These are phyloP conservation scores for Chalciporus chontae DNA, from an alignment of 768 basidiomycete species.

Conservation along the genomic window DNA sequence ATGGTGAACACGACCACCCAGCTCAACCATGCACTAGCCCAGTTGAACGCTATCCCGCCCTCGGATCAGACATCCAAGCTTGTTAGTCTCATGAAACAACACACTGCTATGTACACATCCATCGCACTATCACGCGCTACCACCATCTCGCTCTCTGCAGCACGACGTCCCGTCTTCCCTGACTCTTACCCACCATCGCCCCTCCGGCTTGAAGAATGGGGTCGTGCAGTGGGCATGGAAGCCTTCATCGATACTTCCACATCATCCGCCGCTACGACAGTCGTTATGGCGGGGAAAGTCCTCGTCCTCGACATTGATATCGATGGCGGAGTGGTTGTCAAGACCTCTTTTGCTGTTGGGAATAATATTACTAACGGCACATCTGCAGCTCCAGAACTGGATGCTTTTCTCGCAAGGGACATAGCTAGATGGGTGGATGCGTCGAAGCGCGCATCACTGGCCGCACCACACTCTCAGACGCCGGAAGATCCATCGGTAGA, in stretches of 20 bases:
- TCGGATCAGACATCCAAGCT: slow-evolving; percentile 63
- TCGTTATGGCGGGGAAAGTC: slow-evolving; percentile 76
- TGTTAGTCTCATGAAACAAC: slow-evolving; percentile 64
- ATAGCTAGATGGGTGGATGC: slow-evolving; percentile 59
- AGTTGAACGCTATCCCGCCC: slow-evolving; percentile 41
- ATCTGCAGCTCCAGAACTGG: slow-evolving; percentile 45
- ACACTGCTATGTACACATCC: slow-evolving; percentile 40
- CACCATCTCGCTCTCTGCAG: slow-evolving; percentile 19
- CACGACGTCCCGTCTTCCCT: slow-evolving; percentile 24
- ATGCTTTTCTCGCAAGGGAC: slow-evolving; percentile 55
- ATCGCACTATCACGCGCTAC: slow-evolving; percentile 24
- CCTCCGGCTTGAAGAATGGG: slow-evolving; percentile 55
- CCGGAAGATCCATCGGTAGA: slow-evolving; percentile 47
- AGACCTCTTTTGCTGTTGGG: slow-evolving; percentile 66
- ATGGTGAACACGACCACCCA: slow-evolving; percentile 50
- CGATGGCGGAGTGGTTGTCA: slow-evolving; percentile 46
- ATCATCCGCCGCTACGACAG: slow-evolving; percentile 37
- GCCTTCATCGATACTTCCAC: slow-evolving; percentile 63
- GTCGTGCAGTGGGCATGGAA: slow-evolving; percentile 66
- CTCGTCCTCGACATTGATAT: slow-evolving; percentile 77
- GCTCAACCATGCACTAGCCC: slow-evolving; percentile 49
- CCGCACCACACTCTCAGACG: slow-evolving; percentile 27
- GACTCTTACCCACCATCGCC: slow-evolving; percentile 29
- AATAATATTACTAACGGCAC: slow-evolving; percentile 43
- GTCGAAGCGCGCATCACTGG: slow-evolving; percentile 24